A percentile compares a stretch with the other conserved stretches of the same genome.
phyloP scores from a whole-genome alignment of 2,329 filamentous ascomycete species.

The Metarhizium album region DNA sequence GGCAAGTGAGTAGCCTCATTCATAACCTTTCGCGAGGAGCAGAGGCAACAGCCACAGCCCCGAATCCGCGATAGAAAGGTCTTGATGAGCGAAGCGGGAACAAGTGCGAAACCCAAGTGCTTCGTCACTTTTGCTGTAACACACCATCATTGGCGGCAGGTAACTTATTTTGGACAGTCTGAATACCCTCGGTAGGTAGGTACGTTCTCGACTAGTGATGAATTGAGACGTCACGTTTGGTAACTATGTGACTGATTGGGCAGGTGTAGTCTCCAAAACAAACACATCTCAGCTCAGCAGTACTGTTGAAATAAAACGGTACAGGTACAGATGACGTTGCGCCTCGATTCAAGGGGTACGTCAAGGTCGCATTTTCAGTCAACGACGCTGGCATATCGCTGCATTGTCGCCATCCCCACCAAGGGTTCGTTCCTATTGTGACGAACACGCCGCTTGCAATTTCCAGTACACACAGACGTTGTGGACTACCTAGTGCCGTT shows the following conservation, averaged over 20 bases:
- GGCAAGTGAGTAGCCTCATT: background rate
- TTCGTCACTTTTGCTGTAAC: too few species aligned
- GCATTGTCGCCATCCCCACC: too few species aligned
- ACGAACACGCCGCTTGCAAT: too few species aligned
- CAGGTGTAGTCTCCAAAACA: background rate
- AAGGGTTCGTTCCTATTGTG: too few species aligned
- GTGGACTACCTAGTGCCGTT: background rate
- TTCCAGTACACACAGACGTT: background rate
- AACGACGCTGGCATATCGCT: too few species aligned
- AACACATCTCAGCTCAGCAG: background rate
- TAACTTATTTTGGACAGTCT: too few species aligned
- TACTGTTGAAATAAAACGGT: background rate
- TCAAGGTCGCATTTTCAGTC: background rate
- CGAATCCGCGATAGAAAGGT: too few species aligned
- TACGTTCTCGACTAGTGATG: background rate
- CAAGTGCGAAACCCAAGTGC: too few species aligned
- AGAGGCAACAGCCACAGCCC: too few species aligned
- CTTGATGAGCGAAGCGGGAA: too few species aligned
- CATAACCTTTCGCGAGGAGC: too few species aligned
- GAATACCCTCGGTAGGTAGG: background rate
- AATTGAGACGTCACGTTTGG: slow-evolving; percentile 2
- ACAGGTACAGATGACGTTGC: background rate
- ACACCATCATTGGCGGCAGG: background rate
- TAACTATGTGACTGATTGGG: background rate
- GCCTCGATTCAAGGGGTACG: background rate